Base-by-base conservation (phyloP, 768 basidiomycete species). In the Amanita subjunquillea region DNA sequence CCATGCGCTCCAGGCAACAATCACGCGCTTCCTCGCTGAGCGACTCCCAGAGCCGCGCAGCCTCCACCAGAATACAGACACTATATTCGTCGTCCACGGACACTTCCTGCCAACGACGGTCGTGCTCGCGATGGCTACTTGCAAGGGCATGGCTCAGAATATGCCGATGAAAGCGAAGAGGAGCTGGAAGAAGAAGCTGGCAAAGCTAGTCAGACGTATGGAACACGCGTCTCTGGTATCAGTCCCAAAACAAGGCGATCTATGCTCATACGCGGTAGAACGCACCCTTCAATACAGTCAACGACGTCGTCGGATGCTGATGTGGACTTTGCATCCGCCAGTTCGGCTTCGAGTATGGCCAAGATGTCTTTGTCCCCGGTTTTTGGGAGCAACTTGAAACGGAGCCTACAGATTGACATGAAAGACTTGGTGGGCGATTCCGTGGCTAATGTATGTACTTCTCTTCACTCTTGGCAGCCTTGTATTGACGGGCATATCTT, bases 361-460 rank as follows among this genome's bases (percentile, higher is more conserved):
- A 29, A 54, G 12, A 54, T 56, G 32, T 62, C 66, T 13, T 60
- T 62, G 17, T 70, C 69, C 1, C 67, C 72, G 10, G 82, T 86
- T 54, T 82, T 87, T 59, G 74, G 76, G 7, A 72, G 75, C 15
- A 83, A 79, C 57, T 74, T 86, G 57, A 69, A 70, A 48, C 69
- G 74, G 48, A 80, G 75, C 54, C 64, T 87, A 54, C 77, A 86
- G 63, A 88, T 90, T 55, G 83, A 87, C 57, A 87, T 90, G 82
- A 86, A 87, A 61, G 76, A 71, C 30, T 69, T 89, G 36, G 83
- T 90, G 3, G 87, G 87, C 2, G 86, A 87, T 63, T 87, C 87
- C 23, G 86, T 91, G 2, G 87, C 88, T 7, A 91, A 88, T 64
- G 87, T 89, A 51, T 62, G 85, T 74, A 4, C 8, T 7, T 9